Percentiles rank a stretch among this genome's conserved stretches.
Evolutionary conservation across 192 early-diverging fungal species (phyloP).

Genomic region (Podochytrium sp.): DNA sequence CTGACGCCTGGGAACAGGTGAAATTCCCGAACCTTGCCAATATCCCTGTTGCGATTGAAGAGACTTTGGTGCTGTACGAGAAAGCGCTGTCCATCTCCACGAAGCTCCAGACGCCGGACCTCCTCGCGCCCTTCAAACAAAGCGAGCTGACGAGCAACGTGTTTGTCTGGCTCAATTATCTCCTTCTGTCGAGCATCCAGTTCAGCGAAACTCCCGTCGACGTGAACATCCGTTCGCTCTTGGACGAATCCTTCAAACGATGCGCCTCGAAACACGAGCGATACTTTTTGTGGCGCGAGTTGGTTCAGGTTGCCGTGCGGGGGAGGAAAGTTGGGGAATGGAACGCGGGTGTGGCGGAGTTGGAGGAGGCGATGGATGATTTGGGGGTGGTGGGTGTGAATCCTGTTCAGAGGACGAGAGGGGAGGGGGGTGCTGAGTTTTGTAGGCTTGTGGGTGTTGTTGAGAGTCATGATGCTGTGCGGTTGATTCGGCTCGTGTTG

Average conservation of each 20-base stretch:
- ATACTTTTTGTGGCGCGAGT: slow-evolving; percentile 17
- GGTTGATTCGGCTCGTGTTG: neutral
- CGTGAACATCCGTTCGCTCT: neutral
- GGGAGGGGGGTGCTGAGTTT: neutral
- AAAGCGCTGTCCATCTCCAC: neutral
- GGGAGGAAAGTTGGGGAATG: neutral
- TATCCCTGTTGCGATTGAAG: neutral
- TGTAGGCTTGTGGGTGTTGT: neutral
- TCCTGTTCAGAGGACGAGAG: neutral
- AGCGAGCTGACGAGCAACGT: neutral
- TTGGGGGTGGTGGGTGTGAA: neutral
- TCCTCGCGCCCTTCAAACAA: neutral
- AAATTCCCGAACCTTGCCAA: neutral
- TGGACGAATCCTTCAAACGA: slow-evolving; percentile 3
- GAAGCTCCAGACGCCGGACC: neutral
- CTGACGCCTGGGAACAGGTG: neutral
- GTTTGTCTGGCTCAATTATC: slow-evolving; percentile 20
- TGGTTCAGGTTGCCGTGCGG: neutral
- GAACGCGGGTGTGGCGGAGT: neutral
- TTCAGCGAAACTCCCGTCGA: neutral
- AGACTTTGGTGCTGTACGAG: slow-evolving; percentile 6
- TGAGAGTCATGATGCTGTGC: too few species aligned
- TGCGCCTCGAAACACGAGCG: neutral
- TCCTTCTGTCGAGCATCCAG: slow-evolving; percentile 4
- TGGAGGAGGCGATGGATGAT: slow-evolving; percentile 17